Conservation (phyloP, 2,329 filamentous ascomycete genomes). For the Pestalotiopsis sp. region DNA sequence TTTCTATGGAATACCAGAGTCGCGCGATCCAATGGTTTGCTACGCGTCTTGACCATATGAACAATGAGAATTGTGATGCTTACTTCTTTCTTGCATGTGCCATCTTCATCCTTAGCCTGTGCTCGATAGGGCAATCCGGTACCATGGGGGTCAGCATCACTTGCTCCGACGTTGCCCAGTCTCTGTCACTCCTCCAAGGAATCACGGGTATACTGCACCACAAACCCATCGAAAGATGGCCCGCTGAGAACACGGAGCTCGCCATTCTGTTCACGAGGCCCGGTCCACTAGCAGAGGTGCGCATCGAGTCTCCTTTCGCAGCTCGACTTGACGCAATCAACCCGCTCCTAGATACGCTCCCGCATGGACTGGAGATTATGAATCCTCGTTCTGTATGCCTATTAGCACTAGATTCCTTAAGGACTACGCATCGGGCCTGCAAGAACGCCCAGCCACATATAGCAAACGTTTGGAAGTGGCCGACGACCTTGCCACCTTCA, state of each 20-base stretch:
- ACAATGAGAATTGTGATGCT: conserved; percentile 21
- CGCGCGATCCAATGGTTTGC: conserved; percentile 20
- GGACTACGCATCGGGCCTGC: conserved; percentile 9
- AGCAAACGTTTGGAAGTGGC: conserved; percentile 19
- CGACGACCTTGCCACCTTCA: conserved; percentile 15
- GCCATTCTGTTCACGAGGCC: background rate
- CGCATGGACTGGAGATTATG: conserved; percentile 10
- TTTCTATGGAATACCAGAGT: conserved; percentile 21
- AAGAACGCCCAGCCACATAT: background rate
- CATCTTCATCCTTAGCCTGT: conserved; percentile 23
- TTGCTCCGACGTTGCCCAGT: conserved; percentile 19
- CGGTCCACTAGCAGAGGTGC: background rate
- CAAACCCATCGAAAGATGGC: conserved; percentile 7
- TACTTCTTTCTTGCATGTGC: conserved; percentile 23
- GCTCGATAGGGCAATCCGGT: conserved; percentile 16
- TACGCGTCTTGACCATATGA: conserved; percentile 18
- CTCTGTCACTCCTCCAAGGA: conserved; percentile 21
- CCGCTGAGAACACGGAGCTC: conserved; percentile 8
- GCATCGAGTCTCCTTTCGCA: conserved; percentile 2
- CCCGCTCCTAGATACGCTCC: conserved; percentile 16
- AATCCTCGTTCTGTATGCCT: conserved; percentile 16
- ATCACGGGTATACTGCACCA: conserved; percentile 21
- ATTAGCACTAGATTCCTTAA: conserved; percentile 20
- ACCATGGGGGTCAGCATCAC: conserved; percentile 12
- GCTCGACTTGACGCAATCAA: conserved; percentile 18